Evolutionary conservation across 352 stramenopile species (phyloP).

Genomic region (Elongisporangium anandrum): DNA sequence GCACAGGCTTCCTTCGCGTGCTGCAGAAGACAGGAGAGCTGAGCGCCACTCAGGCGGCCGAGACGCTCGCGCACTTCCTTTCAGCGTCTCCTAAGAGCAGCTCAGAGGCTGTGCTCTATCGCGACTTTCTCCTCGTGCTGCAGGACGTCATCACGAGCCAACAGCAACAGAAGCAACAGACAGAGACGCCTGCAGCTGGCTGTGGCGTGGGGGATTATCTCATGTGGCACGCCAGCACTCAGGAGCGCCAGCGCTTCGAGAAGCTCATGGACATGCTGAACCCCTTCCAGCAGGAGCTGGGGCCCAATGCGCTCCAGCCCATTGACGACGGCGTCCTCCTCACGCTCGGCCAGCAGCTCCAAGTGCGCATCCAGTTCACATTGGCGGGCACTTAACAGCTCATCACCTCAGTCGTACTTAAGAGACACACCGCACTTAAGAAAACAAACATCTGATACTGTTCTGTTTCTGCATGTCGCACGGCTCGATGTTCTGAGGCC

Average conservation of each 20-base stretch:
- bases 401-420: too few species aligned
- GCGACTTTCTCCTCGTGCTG: constrained; percentile 28
- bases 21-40: constrained; percentile 26
- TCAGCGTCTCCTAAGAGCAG: constrained; percentile 20
- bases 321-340: constrained; percentile 37
- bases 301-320: constrained; percentile 6
- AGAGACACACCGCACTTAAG: too few species aligned
- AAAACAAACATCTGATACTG: constrained; percentile 8
- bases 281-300: constrained; percentile 21
- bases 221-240: constrained; percentile 31
- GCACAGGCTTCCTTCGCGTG: constrained; percentile 30
- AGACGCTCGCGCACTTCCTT: constrained; percentile 31
- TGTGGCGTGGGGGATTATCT: constrained; percentile 44
- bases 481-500: not conserved
- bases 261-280: constrained; percentile 48
- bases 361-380: constrained; percentile 47
- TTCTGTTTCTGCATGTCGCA: constrained; percentile 6
- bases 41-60: constrained; percentile 24
- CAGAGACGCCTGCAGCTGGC: constrained; percentile 1
- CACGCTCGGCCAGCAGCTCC: constrained; percentile 27
- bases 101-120: constrained; percentile 19
- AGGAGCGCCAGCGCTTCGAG: constrained; percentile 53
- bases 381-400: constrained; percentile 9
- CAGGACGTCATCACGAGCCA: constrained; percentile 1
- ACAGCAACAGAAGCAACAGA: constrained; percentile 1